Evolutionary conservation across 1,284 basidiomycete species (phyloP).

Genomic region (Apiotrichum siamense): DNA sequence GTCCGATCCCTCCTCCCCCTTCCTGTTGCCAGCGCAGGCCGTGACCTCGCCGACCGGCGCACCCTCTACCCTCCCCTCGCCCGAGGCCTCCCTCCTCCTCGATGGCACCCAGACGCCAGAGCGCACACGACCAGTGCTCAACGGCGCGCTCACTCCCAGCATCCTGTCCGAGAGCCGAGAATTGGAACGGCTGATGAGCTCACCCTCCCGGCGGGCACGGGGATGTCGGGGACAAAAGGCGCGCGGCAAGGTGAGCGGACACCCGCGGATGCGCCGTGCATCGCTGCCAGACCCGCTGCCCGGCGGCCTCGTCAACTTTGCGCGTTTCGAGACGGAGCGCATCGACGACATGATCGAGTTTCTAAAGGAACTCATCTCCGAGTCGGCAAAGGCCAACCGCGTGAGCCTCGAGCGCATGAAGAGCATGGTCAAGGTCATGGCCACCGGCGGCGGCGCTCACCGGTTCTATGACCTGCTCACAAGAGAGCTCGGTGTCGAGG

Average conservation of each 20-base stretch:
- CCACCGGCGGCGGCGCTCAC: slow-evolving; percentile 96
- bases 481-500: slow-evolving; percentile 71
- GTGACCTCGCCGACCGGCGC: slow-evolving; percentile 25
- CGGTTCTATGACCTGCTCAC: slow-evolving; percentile 81
- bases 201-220: slow-evolving; percentile 42
- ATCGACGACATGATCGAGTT: slow-evolving; percentile 82
- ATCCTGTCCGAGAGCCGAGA: slow-evolving; percentile 23
- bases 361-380: slow-evolving; percentile 78
- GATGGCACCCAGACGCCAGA: slow-evolving; percentile 27
- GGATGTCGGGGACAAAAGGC: slow-evolving; percentile 32
- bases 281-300: slow-evolving; percentile 73
- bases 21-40: slow-evolving; percentile 33
- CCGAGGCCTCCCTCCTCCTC: slow-evolving; percentile 19
- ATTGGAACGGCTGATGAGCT: neutral
- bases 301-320: slow-evolving; percentile 95
- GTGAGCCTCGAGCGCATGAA: slow-evolving; percentile 90
- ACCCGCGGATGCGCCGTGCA: slow-evolving; percentile 60
- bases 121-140: slow-evolving; percentile 49
- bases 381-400: slow-evolving; percentile 78
- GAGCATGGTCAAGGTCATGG: slow-evolving; percentile 89
- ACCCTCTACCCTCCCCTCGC: slow-evolving; percentile 24
- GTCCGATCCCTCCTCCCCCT: slow-evolving; percentile 36
- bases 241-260: slow-evolving; percentile 42
- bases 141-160: slow-evolving; percentile 75
- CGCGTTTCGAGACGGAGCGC: slow-evolving; percentile 90